These are phyloP conservation scores for Calonectria crousiana DNA, from an alignment of 2,329 filamentous ascomycete species.

Conservation along the genomic window DNA sequence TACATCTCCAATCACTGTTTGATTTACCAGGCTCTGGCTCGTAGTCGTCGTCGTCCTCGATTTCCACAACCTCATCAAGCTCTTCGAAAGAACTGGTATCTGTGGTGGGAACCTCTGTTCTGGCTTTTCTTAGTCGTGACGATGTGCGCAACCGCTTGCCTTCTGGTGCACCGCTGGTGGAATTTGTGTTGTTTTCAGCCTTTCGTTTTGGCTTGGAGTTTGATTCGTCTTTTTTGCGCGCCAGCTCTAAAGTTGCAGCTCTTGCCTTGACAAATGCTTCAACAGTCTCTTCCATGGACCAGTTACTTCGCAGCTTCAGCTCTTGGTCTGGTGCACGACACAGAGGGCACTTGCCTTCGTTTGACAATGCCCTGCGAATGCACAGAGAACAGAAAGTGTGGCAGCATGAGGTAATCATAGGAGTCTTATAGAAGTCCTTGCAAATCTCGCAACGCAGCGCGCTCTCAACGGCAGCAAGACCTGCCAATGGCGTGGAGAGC, in stretches of 20 bases:
- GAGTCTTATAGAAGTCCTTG: conserved; percentile 96
- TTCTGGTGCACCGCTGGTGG: conserved; percentile 44
- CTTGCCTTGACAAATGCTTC: conserved; percentile 80
- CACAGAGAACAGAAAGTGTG: conserved; percentile 98
- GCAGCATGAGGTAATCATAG: conserved; percentile 93
- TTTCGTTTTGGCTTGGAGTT: conserved; percentile 65
- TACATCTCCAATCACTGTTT: not conserved
- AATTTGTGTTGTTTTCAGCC: conserved; percentile 49
- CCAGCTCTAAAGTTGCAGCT: conserved; percentile 72
- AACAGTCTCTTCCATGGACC: conserved; percentile 86
- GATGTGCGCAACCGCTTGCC: conserved; percentile 67
- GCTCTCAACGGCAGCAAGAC: conserved; percentile 80
- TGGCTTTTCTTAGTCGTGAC: conserved; percentile 60
- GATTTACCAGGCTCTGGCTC: conserved; percentile 44
- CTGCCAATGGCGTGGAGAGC: conserved; percentile 76
- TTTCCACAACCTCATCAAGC: conserved; percentile 38
- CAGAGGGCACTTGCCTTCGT: conserved; percentile 88
- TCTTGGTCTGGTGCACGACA: conserved; percentile 86
- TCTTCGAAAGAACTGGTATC: conserved; percentile 32
- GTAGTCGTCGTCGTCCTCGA: conserved; percentile 47
- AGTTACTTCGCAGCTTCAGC: conserved; percentile 85
- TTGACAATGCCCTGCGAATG: conserved; percentile 86
- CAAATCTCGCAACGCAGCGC: conserved; percentile 95
- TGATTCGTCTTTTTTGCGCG: conserved; percentile 53
- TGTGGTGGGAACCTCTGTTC: conserved; percentile 48